Base-by-base conservation (phyloP, 441 rosid species). In the Sinapis alba region DNA sequence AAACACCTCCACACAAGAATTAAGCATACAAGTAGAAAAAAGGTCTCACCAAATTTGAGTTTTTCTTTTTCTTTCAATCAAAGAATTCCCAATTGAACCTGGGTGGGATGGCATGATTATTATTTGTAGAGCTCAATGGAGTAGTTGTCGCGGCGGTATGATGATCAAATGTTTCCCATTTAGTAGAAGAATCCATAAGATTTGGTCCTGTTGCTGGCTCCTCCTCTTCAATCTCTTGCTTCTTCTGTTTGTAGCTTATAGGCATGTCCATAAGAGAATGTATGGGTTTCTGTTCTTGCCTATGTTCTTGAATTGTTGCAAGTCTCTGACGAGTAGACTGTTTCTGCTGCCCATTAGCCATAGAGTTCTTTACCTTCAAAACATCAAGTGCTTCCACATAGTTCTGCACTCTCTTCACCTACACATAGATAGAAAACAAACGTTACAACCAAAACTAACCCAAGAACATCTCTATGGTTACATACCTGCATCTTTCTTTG, bases 61-160 rank as follows among this genome's bases (percentile, higher is more conserved):
- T n/a, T n/a, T n/a, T 58, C 15, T 54, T 58, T 20, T 51, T 56
- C 19, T 51, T 78, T 88, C 78, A 92, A 73, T 89, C 91, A 73
- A 88, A 92, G 83, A 89, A 85, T 82, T 94, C 99, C 99, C 99
- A 94, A n/a, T 88, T 86, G 83, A 94, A 92, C 83, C 88, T 88
- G 2, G 90, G 90, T 19, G 83, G 88, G 58, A 73, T 84, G 13
- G 86, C 62, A 26, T 83, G 65, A 73, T 72, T 83, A 73, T 72
- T 83, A 72, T 68, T 81, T 26, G 93, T 69, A 38, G 86, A 66
- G 30, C 73, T 84, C 16, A 86, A 88, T 34, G 86, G 56, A 50
- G 23, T 18, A 3, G 56, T 41, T 5, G 47, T 50, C 23, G 56
- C 19, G 23, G 56, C 56, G 12, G 21, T 50, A 24, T 71, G 66